A percentile compares a stretch with the other conserved stretches of the same genome.
Conservation (phyloP, 225 moss, liverwort and hornwort genomes). For the Pseudisothecium myosuroides region DNA sequence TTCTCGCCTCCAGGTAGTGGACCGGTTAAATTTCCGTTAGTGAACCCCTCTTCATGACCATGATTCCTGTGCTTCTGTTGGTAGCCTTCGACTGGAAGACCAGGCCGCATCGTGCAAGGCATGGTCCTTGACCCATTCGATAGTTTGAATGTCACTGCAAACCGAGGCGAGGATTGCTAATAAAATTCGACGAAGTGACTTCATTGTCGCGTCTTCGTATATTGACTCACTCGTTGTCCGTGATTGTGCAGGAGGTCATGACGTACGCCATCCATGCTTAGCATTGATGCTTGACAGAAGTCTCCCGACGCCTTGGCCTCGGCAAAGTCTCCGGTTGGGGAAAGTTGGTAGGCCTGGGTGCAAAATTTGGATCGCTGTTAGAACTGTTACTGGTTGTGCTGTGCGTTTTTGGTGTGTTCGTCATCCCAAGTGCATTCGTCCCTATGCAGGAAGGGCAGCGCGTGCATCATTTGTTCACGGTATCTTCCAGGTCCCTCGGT, state of each 20-base stretch:
- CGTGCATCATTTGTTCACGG: too few species aligned
- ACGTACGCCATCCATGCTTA: not conserved
- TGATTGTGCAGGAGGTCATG: not conserved
- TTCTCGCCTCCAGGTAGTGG: not conserved
- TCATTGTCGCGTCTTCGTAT: not conserved
- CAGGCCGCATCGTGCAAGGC: not conserved
- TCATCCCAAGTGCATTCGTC: too few species aligned
- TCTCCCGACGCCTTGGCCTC: not conserved
- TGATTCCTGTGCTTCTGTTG: not conserved
- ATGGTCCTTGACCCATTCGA: not conserved
- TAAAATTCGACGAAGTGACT: not conserved
- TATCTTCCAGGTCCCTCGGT: not conserved
- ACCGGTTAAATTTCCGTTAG: not conserved
- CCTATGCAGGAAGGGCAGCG: not conserved
- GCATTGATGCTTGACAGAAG: not conserved
- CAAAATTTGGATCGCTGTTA: not conserved
- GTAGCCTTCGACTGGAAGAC: not conserved
- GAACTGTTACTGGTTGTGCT: not conserved
- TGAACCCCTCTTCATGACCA: not conserved
- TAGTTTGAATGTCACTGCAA: not conserved
- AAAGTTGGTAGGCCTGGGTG: not conserved
- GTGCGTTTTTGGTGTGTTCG: not conserved
- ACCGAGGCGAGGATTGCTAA: not conserved
- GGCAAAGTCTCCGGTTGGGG: not conserved
- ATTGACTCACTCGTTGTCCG: not conserved